A percentile compares a stretch with the other conserved stretches of the same genome.
Evolutionary conservation across 106 monocot genomes (phyloP).

Genomic region (Dactylorhiza incarnata): DNA sequence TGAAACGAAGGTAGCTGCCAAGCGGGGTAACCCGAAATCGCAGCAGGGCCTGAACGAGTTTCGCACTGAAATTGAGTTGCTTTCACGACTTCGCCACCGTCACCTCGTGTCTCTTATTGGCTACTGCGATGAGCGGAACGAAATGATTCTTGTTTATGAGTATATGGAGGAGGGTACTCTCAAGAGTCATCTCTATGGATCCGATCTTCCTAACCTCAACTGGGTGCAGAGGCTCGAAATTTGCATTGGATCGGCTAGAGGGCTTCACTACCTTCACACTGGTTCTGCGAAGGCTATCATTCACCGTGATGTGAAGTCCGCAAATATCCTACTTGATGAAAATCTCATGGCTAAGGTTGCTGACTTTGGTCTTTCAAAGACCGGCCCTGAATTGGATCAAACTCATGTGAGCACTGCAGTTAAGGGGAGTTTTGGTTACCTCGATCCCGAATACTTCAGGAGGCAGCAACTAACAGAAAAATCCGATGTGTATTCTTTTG

Average conservation of each 20-base stretch:
- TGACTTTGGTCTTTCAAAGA: conserved; percentile 68
- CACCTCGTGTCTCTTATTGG: conserved; percentile 76
- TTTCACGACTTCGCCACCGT: conserved; percentile 61
- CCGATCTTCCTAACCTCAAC: conserved; percentile 39
- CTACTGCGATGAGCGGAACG: conserved; percentile 57
- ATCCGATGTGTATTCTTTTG: conserved; percentile 73
- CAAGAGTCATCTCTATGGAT: conserved; percentile 61
- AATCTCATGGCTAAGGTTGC: conserved; percentile 67
- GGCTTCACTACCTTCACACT: conserved; percentile 76
- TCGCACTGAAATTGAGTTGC: conserved; percentile 61
- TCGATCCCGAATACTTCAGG: conserved; percentile 71
- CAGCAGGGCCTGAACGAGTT: conserved; percentile 74
- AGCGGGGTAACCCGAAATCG: conserved; percentile 57
- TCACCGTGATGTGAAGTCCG: conserved; percentile 71
- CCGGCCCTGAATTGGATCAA: conserved; percentile 72
- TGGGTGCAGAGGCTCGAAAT: conserved; percentile 67
- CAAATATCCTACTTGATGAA: conserved; percentile 67
- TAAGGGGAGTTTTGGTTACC: conserved; percentile 82
- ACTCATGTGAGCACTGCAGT: conserved; percentile 79
- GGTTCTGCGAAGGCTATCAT: conserved; percentile 62
- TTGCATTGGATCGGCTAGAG: conserved; percentile 63
- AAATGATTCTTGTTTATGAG: conserved; percentile 76
- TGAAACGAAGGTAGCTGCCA: conserved; percentile 55
- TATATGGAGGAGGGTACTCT: conserved; percentile 76
- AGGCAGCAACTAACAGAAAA: conserved; percentile 73